These are phyloP conservation scores for Neurospora africana DNA, from an alignment of 495 filamentous ascomycete genomes.

Conservation along the genomic window DNA sequence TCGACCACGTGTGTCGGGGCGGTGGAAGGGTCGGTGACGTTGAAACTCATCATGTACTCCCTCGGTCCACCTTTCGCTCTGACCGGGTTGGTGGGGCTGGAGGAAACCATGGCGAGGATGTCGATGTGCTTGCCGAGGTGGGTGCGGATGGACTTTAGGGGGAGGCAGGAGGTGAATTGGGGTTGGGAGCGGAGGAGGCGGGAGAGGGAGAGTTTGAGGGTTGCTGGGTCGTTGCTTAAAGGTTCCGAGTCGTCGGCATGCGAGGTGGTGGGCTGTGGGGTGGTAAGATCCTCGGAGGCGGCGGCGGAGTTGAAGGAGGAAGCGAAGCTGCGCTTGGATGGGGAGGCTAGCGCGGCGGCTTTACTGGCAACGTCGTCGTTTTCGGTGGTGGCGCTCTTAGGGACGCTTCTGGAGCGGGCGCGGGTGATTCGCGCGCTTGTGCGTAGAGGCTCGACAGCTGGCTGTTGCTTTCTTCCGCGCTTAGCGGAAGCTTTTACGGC, in stretches of 20 bases:
- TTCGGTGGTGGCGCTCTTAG: constrained; percentile 10
- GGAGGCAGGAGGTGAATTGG: constrained; percentile 54
- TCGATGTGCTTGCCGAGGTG: constrained; percentile 48
- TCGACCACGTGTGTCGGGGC: constrained; percentile 35
- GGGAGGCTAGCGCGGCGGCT: constrained; percentile 7
- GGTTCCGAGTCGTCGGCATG: neutral
- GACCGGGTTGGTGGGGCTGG: constrained; percentile 40
- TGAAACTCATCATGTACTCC: constrained; percentile 59
- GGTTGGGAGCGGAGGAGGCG: constrained; percentile 50
- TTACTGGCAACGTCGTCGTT: constrained; percentile 12
- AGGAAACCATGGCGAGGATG: constrained; percentile 56
- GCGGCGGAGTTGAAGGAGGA: constrained; percentile 14
- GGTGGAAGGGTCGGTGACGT: constrained; percentile 56
- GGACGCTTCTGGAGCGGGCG: constrained; percentile 18
- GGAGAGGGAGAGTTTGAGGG: constrained; percentile 27
- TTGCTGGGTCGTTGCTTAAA: constrained; percentile 11
- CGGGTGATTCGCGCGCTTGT: constrained; percentile 14
- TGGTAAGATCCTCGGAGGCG: neutral
- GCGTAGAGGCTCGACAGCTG: constrained; percentile 14
- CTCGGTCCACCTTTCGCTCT: constrained; percentile 55
- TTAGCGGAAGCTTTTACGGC: constrained; percentile 17
- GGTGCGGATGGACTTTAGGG: constrained; percentile 51
- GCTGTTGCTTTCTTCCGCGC: constrained; percentile 9
- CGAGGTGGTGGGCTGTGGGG: neutral
- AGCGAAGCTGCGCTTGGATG: constrained; percentile 7